Base-by-base conservation (phyloP, 129 eudicot genomes). In the Logfia minima region DNA sequence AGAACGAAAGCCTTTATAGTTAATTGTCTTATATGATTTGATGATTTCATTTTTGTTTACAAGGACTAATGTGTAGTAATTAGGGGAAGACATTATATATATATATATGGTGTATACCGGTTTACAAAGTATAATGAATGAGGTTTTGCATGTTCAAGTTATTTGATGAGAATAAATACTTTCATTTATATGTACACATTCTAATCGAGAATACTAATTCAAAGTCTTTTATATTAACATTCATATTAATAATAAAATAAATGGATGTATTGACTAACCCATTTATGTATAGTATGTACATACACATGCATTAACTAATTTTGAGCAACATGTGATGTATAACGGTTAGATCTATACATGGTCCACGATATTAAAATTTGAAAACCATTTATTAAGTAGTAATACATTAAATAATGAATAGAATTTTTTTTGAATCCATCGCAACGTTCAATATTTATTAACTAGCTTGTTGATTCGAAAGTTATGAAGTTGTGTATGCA, bases 261-360 rank as follows among this genome's bases (percentile, higher is more conserved):
- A 26, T 26, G 31, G 9, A 31, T 65, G 4, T 14, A 28, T 65
- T 16, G n/a, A 26, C 18, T 9, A 10, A 26, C 28, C n/a, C 24
- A 55, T 55, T 55, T 67, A 37, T 67, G 48, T 35, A 5, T 34
- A 5, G 37, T 34, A 34, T 0, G 6, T 19, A 67, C 13, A 19
- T 55, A 31, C 55, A 58, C 35, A 24, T 43, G 59, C 58, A 74
- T 48, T n/a, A 74, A 26, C 68, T 34, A 22, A 35, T 53, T 68
- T 66, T 53, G 58, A 67, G 55, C 68, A 56, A 59, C 75, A 77
- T 77, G 81, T 56, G 75, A 67, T 31, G 75, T 37, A 67, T 68
- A 77, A 77, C 81, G 75, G 81, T 68, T 77, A 77, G 75, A 66
- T 67, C 74, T 67, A 19, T 34, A 67, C 6, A 67, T 16, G 35